A percentile compares a stretch with the other conserved stretches of the same genome.
These are phyloP conservation scores for Clonostachys chloroleuca DNA, from an alignment of 2,329 filamentous ascomycete species.

Conservation along the genomic window DNA sequence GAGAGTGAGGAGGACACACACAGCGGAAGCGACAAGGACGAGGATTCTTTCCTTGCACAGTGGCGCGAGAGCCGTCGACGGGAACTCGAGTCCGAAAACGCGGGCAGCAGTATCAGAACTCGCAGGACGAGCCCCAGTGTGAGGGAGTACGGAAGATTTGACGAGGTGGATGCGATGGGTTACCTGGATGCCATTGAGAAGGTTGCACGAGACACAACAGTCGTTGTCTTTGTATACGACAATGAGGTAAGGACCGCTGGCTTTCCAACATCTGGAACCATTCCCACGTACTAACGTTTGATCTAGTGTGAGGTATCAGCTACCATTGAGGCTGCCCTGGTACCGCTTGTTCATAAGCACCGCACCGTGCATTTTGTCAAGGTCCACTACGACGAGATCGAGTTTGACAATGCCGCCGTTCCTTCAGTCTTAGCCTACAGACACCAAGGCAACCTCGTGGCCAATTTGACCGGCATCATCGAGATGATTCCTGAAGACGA, in stretches of 20 bases:
- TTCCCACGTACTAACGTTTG: neutral
- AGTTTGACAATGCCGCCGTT: constrained; percentile 85
- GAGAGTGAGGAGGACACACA: constrained; percentile 39
- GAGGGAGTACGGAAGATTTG: constrained; percentile 72
- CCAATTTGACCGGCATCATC: constrained; percentile 81
- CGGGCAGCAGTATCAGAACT: constrained; percentile 47
- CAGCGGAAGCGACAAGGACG: constrained; percentile 54
- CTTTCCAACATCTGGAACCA: neutral
- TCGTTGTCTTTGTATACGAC: constrained; percentile 93
- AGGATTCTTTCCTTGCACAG: constrained; percentile 75
- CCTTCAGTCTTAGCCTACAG: constrained; percentile 87
- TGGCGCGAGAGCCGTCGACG: constrained; percentile 80
- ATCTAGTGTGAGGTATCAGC: constrained; percentile 71
- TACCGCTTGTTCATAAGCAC: constrained; percentile 68
- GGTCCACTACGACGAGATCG: constrained; percentile 85
- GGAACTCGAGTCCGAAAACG: constrained; percentile 65
- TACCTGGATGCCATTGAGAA: constrained; percentile 97
- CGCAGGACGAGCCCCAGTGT: constrained; percentile 73
- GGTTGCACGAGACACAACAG: constrained; percentile 72
- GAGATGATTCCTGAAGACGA: constrained; percentile 76
- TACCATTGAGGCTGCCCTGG: constrained; percentile 74
- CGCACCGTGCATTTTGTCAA: constrained; percentile 80
- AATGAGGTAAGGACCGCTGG: constrained; percentile 60
- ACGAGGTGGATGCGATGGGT: constrained; percentile 81
- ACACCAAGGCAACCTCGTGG: constrained; percentile 82